These are phyloP conservation scores for Sporothrix mexicana DNA, from an alignment of 2,329 filamentous ascomycete species.

Conservation along the genomic window DNA sequence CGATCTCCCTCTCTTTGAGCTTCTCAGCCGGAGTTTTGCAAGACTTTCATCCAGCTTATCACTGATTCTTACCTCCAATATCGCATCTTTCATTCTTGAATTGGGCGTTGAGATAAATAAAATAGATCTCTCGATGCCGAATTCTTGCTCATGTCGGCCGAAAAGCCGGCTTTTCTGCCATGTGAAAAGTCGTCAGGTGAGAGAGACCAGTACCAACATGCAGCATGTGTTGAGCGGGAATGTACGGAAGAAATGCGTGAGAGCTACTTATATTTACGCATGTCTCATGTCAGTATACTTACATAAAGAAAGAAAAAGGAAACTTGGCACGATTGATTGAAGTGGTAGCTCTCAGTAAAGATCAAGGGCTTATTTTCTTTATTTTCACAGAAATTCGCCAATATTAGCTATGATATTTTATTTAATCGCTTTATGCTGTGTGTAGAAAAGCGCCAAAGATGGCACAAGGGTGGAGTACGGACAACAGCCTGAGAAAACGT, in stretches of 20 bases:
- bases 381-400: not conserved
- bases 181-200: conserved; percentile 8
- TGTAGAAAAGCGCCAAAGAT: too few relatives aligned
- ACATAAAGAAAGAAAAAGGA: not conserved
- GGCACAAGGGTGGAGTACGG: too few relatives aligned
- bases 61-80: not conserved
- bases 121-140: too few relatives aligned
- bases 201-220: not conserved
- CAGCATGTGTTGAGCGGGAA: conserved; percentile 11
- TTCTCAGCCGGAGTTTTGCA: not conserved
- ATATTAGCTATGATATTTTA: too few relatives aligned
- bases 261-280: not conserved
- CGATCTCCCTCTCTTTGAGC: not conserved
- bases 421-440: too few relatives aligned
- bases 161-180: not conserved
- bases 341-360: too few relatives aligned
- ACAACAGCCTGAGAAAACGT: too few relatives aligned
- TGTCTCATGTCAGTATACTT: not conserved
- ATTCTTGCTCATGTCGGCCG: not conserved
- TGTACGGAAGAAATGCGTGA: not conserved
- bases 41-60: not conserved
- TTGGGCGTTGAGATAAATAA: too few relatives aligned
- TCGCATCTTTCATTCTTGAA: too few relatives aligned
- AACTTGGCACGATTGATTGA: too few relatives aligned
- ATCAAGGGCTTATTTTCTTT: not conserved